phyloP scores from a whole-genome alignment of 2,329 filamentous ascomycete species.

The Colletotrichum eremochloae region DNA sequence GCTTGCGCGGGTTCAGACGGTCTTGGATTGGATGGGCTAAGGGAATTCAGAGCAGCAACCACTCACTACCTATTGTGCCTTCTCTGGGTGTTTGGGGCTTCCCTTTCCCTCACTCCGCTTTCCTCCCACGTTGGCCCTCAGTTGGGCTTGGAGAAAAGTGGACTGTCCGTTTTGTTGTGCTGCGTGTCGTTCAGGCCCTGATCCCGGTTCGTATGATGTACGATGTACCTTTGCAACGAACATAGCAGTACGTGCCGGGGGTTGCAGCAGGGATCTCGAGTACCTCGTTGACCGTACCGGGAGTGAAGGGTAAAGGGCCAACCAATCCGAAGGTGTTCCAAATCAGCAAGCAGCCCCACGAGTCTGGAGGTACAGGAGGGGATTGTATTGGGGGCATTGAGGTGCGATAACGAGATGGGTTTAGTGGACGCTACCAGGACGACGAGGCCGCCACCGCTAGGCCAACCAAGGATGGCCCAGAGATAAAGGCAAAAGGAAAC shows the following conservation, averaged over 20 bases:
- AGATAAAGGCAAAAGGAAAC: slow-evolving; percentile 41
- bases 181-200: slow-evolving; percentile 7
- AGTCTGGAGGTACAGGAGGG: slow-evolving; percentile 22
- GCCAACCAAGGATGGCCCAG: slow-evolving; percentile 33
- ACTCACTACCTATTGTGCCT: not conserved
- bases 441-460: slow-evolving; percentile 32
- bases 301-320: slow-evolving; percentile 7
- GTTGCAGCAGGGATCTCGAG: slow-evolving; percentile 10
- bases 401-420: slow-evolving; percentile 39
- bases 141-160: slow-evolving; percentile 18
- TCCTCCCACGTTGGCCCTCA: slow-evolving; percentile 6
- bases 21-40: slow-evolving; percentile 38
- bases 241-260: slow-evolving; percentile 23
- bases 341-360: slow-evolving; percentile 32
- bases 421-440: slow-evolving; percentile 28
- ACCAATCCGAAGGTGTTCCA: slow-evolving; percentile 27
- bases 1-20: slow-evolving; percentile 39
- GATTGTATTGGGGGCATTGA: slow-evolving; percentile 24
- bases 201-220: slow-evolving; percentile 4
- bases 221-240: not conserved
- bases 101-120: not conserved
- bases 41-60: slow-evolving; percentile 23
- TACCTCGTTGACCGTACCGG: not conserved
- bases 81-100: not conserved
- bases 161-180: slow-evolving; percentile 12